phyloP scores from a whole-genome alignment of 768 basidiomycete species.

The Gymnopilus junonius region DNA sequence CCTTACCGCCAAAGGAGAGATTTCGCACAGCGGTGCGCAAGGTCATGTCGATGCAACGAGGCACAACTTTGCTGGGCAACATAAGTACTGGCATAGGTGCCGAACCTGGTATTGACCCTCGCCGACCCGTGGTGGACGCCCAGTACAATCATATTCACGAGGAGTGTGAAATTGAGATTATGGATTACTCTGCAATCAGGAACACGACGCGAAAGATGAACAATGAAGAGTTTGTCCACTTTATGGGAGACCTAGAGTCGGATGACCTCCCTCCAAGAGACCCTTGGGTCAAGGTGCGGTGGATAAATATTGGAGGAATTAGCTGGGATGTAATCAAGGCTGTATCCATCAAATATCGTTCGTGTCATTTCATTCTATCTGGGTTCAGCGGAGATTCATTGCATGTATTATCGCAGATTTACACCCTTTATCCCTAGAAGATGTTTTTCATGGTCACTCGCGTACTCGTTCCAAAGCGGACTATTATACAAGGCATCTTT shows the following conservation, averaged over 20 bases:
- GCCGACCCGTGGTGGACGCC: constrained; percentile 57
- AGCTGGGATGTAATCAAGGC: constrained; percentile 78
- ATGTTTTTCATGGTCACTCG: constrained; percentile 60
- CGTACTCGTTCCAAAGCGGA: constrained; percentile 69
- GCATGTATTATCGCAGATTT: constrained; percentile 45
- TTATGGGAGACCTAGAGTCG: constrained; percentile 45
- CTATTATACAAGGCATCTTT: constrained; percentile 73
- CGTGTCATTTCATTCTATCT: constrained; percentile 20
- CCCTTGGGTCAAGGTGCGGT: constrained; percentile 70
- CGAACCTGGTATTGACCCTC: constrained; percentile 75
- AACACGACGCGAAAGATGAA: constrained; percentile 58
- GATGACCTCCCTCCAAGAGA: constrained; percentile 47
- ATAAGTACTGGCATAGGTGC: constrained; percentile 52
- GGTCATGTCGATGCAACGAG: constrained; percentile 65
- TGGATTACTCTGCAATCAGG: constrained; percentile 66
- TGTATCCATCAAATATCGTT: constrained; percentile 67
- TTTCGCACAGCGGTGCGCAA: constrained; percentile 63
- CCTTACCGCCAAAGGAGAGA: constrained; percentile 47
- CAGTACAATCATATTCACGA: constrained; percentile 61
- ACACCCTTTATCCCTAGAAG: constrained; percentile 75
- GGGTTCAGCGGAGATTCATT: background rate
- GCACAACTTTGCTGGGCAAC: constrained; percentile 43
- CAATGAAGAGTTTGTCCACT: constrained; percentile 62
- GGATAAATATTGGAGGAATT: constrained; percentile 74
- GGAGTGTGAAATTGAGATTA: constrained; percentile 68